Base-by-base conservation (phyloP, 202 grass and related monocot genomes). In the Digitaria exilis region DNA sequence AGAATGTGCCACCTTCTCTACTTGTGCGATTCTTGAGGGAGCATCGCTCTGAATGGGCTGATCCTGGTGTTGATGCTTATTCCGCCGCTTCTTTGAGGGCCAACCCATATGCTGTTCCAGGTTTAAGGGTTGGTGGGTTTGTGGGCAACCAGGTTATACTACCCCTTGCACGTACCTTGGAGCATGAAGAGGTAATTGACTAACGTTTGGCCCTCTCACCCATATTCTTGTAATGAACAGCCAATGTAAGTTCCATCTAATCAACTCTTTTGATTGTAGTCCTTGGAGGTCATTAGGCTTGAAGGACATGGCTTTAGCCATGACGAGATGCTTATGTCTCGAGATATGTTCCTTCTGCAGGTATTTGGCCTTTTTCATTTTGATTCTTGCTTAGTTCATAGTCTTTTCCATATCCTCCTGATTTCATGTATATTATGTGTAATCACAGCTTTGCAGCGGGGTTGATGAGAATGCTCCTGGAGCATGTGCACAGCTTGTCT, bases 41-140 rank as follows among this genome's bases (percentile, higher is more conserved):
- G 76, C 96, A 99, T 84, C 91, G 96, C 16, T 96, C 91, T 44
- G 93, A 99, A 80, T 99, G 96, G 96, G 93, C 96, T 4, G 96
- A 99, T 83, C 91, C 89, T 82, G 96, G 89, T 22, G 86, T 96
- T 65, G 96, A 99, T 86, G 87, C 93, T 72, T 99, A 96, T 78
- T 96, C 91, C 64, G 89, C 93, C 58, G 84, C 96, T 17, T 94
- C 93, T 84, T 55, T 99, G 78, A 88, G 87, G 48, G 85, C 93
- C 32, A 83, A 80, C 37, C 71, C 91, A 17, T 99, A 92, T 58
- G 81, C 87, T 3, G 85, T 98, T 82, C 93, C 96, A 6, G 96
- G 89, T 34, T 63, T 96, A 51, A 94, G 96, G 84, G 89, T 80
- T 75, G 78, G 72, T 49, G 96, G 93, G 6, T 94, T 96, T 88